Base-by-base conservation (phyloP, 306 rosid genomes). In the Cucurbita maxima region DNA sequence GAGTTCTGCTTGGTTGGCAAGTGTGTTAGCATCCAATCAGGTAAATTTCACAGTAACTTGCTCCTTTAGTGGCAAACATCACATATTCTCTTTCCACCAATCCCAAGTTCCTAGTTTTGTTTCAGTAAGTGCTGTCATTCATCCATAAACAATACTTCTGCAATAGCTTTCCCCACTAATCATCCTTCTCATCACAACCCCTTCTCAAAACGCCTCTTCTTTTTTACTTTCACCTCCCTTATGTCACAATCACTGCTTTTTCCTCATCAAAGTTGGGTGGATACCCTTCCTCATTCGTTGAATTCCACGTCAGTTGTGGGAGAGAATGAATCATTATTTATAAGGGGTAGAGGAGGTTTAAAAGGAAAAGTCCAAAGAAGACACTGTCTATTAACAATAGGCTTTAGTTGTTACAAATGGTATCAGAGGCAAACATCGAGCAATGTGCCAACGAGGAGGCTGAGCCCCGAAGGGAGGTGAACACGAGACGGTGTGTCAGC, bases 41-140 rank as follows among this genome's bases (percentile, higher is more conserved):
- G 56, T 45, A 12, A 13, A 68, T 1, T 47, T 44, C 73, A 45
- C 53, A 64, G 54, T 43, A 64, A 43, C 71, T 64, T 64, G 71
- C 36, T 64, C 52, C 71, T 64, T 64, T 10, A 43, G 71, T 64
- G 71, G 71, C 71, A 64, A 64, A 64, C 71, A 64, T 64, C 18
- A 64, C 71, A 64, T 64, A 64, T 64, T 64, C 71, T 43, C 37
- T 10, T 19, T 64, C 53, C 53, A 64, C 71, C 71, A 64, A 64
- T 19, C 71, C 71, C 51, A 43, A 64, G 36, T 43, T 64, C 53
- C 53, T 64, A 64, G 43, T 64, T 64, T 64, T 64, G 71, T 64
- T 64, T 64, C 71, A 41, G 30, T 18, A 43, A 43, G 54, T 64
- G 73, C 36, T 44, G 73, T 45, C 73, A 67, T 45, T 45, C 56